phyloP scores from a whole-genome alignment of 176 grass and related monocot genomes.

The Cenchrus purpureus region DNA sequence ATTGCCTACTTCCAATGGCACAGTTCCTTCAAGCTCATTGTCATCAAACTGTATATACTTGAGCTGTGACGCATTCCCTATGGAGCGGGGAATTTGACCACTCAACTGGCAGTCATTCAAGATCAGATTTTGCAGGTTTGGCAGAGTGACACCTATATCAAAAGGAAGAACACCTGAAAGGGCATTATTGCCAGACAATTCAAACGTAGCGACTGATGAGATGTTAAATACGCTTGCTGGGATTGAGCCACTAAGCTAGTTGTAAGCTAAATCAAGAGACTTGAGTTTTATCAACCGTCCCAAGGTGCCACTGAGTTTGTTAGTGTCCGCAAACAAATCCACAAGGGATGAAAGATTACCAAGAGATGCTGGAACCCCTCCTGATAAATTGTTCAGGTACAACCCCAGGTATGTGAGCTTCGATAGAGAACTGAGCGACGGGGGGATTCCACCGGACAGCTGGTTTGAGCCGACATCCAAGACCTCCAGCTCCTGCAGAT shows the following conservation, averaged over 20 bases:
- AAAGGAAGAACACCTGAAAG: conserved; percentile 19
- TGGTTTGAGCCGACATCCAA: conserved; percentile 12
- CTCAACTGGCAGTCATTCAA: background rate
- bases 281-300: background rate
- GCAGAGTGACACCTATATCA: conserved; percentile 11
- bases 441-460: conserved; percentile 2
- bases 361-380: background rate
- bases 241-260: conserved; percentile 8
- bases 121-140: conserved; percentile 16
- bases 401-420: conserved; percentile 29
- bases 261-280: conserved; percentile 18
- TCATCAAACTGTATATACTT: background rate
- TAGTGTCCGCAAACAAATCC: background rate
- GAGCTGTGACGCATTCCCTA: conserved; percentile 11
- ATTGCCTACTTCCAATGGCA: conserved; percentile 19
- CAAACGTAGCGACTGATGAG: background rate
- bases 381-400: conserved; percentile 15
- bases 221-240: conserved; percentile 30
- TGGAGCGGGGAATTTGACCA: conserved; percentile 9
- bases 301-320: background rate
- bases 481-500: background rate
- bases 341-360: conserved; percentile 31
- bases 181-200: background rate
- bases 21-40: conserved; percentile 25
- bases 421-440: background rate